Evolutionary conservation across 768 basidiomycete species (phyloP).

Genomic region (Pleurotus cornucopiae): DNA sequence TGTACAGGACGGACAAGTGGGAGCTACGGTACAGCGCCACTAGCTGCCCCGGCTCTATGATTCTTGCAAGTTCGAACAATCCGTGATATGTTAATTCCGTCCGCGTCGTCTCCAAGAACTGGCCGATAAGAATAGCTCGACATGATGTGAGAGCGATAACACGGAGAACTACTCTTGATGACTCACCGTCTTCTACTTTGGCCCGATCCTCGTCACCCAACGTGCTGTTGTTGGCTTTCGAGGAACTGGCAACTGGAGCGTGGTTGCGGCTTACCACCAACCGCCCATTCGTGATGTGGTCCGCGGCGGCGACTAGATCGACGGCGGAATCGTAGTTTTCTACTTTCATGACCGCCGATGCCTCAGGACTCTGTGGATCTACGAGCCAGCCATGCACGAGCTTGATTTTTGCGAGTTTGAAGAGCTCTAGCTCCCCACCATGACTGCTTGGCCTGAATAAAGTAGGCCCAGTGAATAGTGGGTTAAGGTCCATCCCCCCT

Average conservation of each 20-base stretch:
- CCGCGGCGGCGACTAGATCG: conserved; percentile 73
- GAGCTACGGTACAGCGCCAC: conserved; percentile 91
- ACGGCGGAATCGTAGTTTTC: conserved; percentile 75
- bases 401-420: conserved; percentile 74
- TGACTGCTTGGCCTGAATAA: conserved; percentile 64
- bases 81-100: conserved; percentile 90
- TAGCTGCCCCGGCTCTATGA: conserved; percentile 47
- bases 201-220: conserved; percentile 51
- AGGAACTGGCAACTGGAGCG: conserved; percentile 14
- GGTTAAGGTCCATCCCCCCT: conserved; percentile 91
- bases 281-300: conserved; percentile 62
- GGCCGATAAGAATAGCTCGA: conserved; percentile 61
- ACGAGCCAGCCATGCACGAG: conserved; percentile 90
- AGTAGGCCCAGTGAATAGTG: conserved; percentile 66
- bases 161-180: background rate
- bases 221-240: conserved; percentile 17
- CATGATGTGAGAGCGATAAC: background rate
- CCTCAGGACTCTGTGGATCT: conserved; percentile 64
- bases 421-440: conserved; percentile 80
- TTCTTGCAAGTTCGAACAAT: conserved; percentile 71
- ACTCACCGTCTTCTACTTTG: conserved; percentile 71
- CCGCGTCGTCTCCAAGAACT: conserved; percentile 64
- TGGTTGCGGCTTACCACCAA: conserved; percentile 43
- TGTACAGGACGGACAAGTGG: conserved; percentile 85
- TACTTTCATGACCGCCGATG: conserved; percentile 42